Evolutionary conservation across 306 rosid genomes (phyloP).

Genomic region (Macrotyloma uniflorum): DNA sequence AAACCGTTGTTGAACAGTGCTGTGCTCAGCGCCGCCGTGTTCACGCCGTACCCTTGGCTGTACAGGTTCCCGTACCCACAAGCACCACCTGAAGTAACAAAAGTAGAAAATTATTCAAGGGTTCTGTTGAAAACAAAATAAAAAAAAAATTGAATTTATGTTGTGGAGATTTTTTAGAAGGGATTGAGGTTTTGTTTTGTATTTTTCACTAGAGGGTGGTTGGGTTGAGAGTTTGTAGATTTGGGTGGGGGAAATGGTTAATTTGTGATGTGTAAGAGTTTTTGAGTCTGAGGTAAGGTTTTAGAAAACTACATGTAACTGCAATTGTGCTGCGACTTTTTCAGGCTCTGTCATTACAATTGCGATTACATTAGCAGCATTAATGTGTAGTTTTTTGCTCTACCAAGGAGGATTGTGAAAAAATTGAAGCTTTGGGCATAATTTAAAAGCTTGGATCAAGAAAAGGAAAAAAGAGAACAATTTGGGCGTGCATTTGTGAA

Average conservation of each 20-base stretch:
- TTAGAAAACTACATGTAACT: neutral
- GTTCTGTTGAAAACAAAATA: too few relatives aligned
- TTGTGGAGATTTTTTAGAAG: too few relatives aligned
- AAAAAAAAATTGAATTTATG: too few relatives aligned
- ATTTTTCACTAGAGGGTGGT: neutral
- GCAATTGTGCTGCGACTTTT: neutral
- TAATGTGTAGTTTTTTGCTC: neutral
- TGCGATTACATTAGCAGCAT: neutral
- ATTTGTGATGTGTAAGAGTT: neutral
- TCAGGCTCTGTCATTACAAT: neutral
- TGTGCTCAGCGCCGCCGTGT: slow-evolving; percentile 92
- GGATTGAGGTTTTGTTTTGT: neutral
- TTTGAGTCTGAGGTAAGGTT: neutral
- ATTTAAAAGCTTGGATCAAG: neutral
- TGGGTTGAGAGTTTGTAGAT: neutral
- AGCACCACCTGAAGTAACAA: slow-evolving; percentile 67
- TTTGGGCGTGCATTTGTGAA: neutral
- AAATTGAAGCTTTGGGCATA: neutral
- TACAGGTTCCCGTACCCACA: slow-evolving; percentile 94
- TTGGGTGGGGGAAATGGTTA: neutral
- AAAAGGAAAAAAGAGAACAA: neutral
- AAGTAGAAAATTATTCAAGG: neutral
- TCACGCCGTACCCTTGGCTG: slow-evolving; percentile 96
- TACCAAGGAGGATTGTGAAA: neutral
- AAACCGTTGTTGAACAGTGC: slow-evolving; percentile 90